Evolutionary conservation across 2,329 filamentous ascomycete species (phyloP).

Genomic region (Fusarium citri): DNA sequence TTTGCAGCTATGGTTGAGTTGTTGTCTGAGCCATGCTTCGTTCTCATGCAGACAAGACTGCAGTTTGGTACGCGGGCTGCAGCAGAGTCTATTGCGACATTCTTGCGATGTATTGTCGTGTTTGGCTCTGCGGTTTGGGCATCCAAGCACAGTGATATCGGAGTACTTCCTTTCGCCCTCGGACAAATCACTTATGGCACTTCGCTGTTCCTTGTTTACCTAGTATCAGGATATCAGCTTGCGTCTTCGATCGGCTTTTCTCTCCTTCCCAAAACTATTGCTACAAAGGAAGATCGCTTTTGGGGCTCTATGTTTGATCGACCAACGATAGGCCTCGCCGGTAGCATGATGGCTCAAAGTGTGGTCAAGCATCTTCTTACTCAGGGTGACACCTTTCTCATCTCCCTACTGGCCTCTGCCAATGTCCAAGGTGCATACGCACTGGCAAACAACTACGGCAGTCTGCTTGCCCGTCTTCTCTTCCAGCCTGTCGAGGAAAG

Average conservation of each 20-base stretch:
- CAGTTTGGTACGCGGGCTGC: conserved; percentile 82
- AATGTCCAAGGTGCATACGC: conserved; percentile 91
- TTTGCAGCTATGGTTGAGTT: conserved; percentile 77
- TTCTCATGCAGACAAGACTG: conserved; percentile 84
- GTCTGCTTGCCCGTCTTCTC: conserved; percentile 85
- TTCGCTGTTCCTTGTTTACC: conserved; percentile 77
- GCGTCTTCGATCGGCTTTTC: conserved; percentile 74
- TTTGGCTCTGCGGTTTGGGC: conserved; percentile 77
- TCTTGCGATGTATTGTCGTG: conserved; percentile 79
- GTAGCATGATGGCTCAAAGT: conserved; percentile 89
- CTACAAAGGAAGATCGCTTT: conserved; percentile 53
- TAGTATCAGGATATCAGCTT: conserved; percentile 67
- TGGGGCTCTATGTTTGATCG: conserved; percentile 72
- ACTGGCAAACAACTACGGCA: conserved; percentile 93
- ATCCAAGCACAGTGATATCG: conserved; percentile 65
- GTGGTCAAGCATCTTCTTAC: conserved; percentile 93
- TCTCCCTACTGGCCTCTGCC: conserved; percentile 80
- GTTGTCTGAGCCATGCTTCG: conserved; percentile 87
- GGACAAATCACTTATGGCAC: conserved; percentile 84
- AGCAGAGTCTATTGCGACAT: conserved; percentile 85
- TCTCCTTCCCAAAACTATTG: conserved; percentile 65
- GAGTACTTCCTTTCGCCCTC: conserved; percentile 87
- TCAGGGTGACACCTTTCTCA: conserved; percentile 91
- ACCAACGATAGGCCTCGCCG: conserved; percentile 76
- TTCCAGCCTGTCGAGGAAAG: conserved; percentile 97